Conservation (phyloP, 176 grass and related monocot species). For the Thalia dealbata region DNA sequence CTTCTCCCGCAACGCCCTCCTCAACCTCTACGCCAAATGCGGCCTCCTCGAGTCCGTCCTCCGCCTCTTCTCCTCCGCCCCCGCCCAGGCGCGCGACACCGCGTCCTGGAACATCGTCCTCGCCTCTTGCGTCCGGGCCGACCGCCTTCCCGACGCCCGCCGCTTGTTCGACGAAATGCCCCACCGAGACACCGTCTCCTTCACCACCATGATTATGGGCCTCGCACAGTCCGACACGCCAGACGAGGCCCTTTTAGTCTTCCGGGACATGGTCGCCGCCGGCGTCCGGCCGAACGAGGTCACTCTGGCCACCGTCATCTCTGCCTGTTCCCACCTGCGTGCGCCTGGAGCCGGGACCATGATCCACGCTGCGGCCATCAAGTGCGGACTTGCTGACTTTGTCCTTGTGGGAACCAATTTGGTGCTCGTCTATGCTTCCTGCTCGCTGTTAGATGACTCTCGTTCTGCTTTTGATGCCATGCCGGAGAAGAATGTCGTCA, state of each 20-base stretch:
- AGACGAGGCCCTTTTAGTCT: conserved; percentile 24
- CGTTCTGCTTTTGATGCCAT: conserved; percentile 33
- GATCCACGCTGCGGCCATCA: conserved; percentile 23
- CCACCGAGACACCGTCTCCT: conserved; percentile 39
- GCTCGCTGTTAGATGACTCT: conserved; percentile 23
- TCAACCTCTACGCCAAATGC: conserved; percentile 41
- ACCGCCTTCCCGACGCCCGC: conserved; percentile 23
- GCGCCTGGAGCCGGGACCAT: background rate
- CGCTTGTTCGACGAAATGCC: conserved; percentile 31
- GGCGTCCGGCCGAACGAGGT: conserved; percentile 33
- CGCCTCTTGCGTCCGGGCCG: conserved; percentile 15
- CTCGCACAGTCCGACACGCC: conserved; percentile 20
- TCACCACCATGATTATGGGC: conserved; percentile 46
- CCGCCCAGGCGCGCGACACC: conserved; percentile 15
- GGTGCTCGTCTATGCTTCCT: conserved; percentile 34
- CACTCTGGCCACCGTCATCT: conserved; percentile 28
- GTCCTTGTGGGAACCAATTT: conserved; percentile 52
- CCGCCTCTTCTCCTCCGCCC: conserved; percentile 38
- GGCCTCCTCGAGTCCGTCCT: conserved; percentile 11
- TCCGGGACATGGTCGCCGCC: conserved; percentile 38
- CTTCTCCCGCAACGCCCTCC: conserved; percentile 68
- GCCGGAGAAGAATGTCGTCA: conserved; percentile 29
- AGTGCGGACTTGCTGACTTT: conserved; percentile 20
- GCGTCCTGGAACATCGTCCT: conserved; percentile 39
- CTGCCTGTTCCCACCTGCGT: background rate